Conservation (phyloP, 306 rosid genomes). For the Cicer arietinum region DNA sequence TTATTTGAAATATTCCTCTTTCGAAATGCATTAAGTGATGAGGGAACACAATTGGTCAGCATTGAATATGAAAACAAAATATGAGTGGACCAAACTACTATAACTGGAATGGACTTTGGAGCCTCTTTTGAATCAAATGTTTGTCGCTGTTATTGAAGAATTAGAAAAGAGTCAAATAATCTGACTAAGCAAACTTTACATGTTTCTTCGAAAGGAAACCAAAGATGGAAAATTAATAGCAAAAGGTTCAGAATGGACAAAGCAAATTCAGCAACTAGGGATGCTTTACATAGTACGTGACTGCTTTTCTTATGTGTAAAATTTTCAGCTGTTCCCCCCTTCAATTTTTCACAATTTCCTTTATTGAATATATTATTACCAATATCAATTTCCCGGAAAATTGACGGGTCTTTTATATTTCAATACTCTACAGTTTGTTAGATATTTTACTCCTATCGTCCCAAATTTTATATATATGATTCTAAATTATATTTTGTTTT, state of each 20-base stretch:
- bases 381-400: constrained; percentile 17
- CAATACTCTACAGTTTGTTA: no score
- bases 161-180: constrained; percentile 44
- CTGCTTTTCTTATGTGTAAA: constrained; percentile 43
- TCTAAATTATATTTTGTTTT: no score
- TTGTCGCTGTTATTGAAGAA: constrained; percentile 49
- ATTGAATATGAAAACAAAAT: constrained; percentile 36
- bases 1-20: neutral
- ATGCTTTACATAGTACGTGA: constrained; percentile 27
- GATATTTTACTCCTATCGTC: no score
- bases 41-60: constrained; percentile 33
- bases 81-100: constrained; percentile 51
- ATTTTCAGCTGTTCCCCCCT: constrained; percentile 21
- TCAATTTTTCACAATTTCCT: neutral
- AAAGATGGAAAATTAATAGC: constrained; percentile 12
- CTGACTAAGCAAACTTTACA: constrained; percentile 46
- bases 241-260: constrained; percentile 41
- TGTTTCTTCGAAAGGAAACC: constrained; percentile 42
- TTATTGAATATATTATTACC: neutral
- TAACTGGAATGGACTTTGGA: constrained; percentile 39
- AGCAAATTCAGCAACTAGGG: constrained; percentile 35
- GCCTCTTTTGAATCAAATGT: constrained; percentile 30
- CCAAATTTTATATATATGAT: no score
- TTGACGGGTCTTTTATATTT: neutral
- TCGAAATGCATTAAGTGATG: constrained; percentile 34